Base-by-base conservation (phyloP, 2,329 filamentous ascomycete species). In the Neocucurbitaria cava region DNA sequence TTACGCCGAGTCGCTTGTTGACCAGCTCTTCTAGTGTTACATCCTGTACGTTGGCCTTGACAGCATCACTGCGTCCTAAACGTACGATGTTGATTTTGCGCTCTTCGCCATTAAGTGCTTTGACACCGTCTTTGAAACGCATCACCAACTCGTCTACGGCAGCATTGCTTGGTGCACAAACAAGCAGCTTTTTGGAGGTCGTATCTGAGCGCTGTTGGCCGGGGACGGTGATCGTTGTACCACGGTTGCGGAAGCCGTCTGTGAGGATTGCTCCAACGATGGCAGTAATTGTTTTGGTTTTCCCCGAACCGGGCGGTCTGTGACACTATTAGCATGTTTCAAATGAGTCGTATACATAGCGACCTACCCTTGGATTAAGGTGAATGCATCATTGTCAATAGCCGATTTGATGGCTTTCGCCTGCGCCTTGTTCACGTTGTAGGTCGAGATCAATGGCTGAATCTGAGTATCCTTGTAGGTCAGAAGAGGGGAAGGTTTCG, bases 161-260 rank as follows among this genome's bases (percentile, higher is more conserved):
- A 6, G 95, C 95, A 75, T 99, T 99, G 82, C 93, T 98, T 13
- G 95, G 95, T n/a, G 95, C 95, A 71, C 95, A 99, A 21, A 99
- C 91, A 23, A 99, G 84, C 23, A 99, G 82, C 75, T 98, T 99
- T 78, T 96, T 97, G 2, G 85, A 73, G 1, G 80, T 72, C 18
- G 65, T 52, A n/a, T 74, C 66, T 7, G 64, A 66, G 4, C 60
- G 64, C 39, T 61, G 65, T 46, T 70, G 66, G 6, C 66, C 72
- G 13, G 78, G 79, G 44, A 79, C 62, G 18, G 64, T 60, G 42
- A 81, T 77, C 17, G 81, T 74, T 13, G 82, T 80, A 8, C 79
- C 82, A 36, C 79, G 78, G 21, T 73, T 68, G 46, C 80, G 78
- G 47, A 85, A 82, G 45, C 65, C 81, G 35, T 85, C 84, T 5